phyloP scores from a whole-genome alignment of 352 stramenopile genomes.

The Hyaloperonospora arabidopsidis region DNA sequence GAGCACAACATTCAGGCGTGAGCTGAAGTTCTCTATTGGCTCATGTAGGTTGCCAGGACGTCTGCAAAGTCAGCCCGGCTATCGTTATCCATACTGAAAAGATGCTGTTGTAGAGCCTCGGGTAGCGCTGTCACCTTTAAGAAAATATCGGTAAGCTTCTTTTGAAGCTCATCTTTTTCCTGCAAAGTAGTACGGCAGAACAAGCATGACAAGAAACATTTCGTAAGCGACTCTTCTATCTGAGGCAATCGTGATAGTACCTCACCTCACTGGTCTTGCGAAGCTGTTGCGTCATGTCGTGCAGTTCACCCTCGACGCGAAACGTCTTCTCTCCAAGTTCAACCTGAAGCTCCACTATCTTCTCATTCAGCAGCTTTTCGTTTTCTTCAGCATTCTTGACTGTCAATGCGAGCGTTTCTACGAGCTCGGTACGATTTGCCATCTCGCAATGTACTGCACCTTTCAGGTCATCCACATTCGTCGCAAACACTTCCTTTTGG shows the following conservation, averaged over 20 bases:
- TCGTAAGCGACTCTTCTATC: not conserved
- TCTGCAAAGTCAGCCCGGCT: slow-evolving; percentile 59
- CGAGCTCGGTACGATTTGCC: slow-evolving; percentile 55
- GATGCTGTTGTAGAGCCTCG: slow-evolving; percentile 55
- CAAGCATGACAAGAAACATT: not conserved
- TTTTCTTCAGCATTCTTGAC: slow-evolving; percentile 51
- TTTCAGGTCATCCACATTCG: slow-evolving; percentile 51
- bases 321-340: slow-evolving; percentile 63
- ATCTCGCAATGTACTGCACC: slow-evolving; percentile 47
- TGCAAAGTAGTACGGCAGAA: slow-evolving; percentile 13
- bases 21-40: slow-evolving; percentile 24
- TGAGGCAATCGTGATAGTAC: not conserved
- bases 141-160: slow-evolving; percentile 72
- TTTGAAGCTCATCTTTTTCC: slow-evolving; percentile 78
- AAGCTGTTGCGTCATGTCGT: slow-evolving; percentile 43
- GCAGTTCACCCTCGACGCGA: slow-evolving; percentile 49
- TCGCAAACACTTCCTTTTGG: slow-evolving; percentile 32
- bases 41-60: slow-evolving; percentile 72
- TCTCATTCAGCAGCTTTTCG: slow-evolving; percentile 35
- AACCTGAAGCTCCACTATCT: slow-evolving; percentile 38
- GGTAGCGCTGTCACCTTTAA: slow-evolving; percentile 65
- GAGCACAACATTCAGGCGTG: too few relatives aligned
- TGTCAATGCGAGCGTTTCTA: slow-evolving; percentile 61
- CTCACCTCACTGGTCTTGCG: slow-evolving; percentile 61
- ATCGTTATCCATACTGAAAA: slow-evolving; percentile 44